Percentiles rank a stretch among this genome's conserved stretches.
These are phyloP conservation scores for Aspergillus fischeri DNA, from an alignment of 2,329 filamentous ascomycete species.

Conservation along the genomic window DNA sequence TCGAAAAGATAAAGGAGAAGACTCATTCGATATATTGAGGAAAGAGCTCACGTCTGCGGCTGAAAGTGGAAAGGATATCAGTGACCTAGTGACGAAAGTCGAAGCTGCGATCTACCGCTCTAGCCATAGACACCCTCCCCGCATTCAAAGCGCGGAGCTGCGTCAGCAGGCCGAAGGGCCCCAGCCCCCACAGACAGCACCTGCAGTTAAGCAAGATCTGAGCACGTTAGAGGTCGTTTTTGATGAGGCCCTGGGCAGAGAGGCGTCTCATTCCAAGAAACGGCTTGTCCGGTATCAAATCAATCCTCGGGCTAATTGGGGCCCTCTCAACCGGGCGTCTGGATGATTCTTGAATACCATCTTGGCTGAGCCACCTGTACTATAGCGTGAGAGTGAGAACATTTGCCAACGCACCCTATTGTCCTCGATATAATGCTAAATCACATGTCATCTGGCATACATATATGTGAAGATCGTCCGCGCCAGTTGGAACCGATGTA, in stretches of 20 bases:
- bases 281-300: constrained; percentile 81
- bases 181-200: not conserved
- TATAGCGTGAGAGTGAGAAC: not conserved
- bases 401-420: not conserved
- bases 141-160: not conserved
- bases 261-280: constrained; percentile 53
- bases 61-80: constrained; percentile 30
- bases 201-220: constrained; percentile 20
- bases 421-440: no score
- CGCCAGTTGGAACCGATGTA: no score
- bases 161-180: not conserved
- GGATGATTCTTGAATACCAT: constrained; percentile 2
- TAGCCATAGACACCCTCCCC: constrained; percentile 20
- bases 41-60: constrained; percentile 34
- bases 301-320: constrained; percentile 92
- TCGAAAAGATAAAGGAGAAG: constrained; percentile 27
- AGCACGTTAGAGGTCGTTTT: constrained; percentile 64
- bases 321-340: constrained; percentile 61
- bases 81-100: constrained; percentile 40
- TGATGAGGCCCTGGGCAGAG: constrained; percentile 72
- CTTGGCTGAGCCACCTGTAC: not conserved
- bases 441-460: no score
- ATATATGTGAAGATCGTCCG: no score
- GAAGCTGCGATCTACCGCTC: constrained; percentile 43
- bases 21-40: constrained; percentile 31